Base-by-base conservation (phyloP, 2,329 filamentous ascomycete species). In the Drechslerella stenobrocha region DNA sequence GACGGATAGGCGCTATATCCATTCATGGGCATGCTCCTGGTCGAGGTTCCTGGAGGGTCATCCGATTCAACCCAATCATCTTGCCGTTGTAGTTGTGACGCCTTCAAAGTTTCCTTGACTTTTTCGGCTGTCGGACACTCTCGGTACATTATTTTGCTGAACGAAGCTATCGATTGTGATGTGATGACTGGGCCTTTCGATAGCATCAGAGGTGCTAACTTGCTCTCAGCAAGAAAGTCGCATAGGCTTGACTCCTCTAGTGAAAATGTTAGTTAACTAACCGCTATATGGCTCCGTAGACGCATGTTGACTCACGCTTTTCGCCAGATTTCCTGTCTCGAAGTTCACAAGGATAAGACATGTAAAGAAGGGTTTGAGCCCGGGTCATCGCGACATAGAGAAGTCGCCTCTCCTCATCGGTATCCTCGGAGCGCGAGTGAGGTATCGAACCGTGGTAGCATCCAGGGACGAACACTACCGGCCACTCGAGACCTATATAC, bases 321-420 rank as follows among this genome's bases (percentile, higher is more conserved):
- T 23, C 76, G 73, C 11, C 76, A 73, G 2, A 76, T 75, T 72
- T 74, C 74, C n/a, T 75, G 71, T 86, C 71, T 84, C 85, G 34
- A 55, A 67, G 55, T 15, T 67, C 45, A 18, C 86, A 76, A 0
- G 91, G 89, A 70, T 84, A 89, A 75, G 90, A 96, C 56, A 97
- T 79, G 73, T 96, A 96, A 1, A 98, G 78, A 26, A 97, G 77
- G 0, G 84, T 86, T 75, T 97, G 87, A 4, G 93, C 92, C 75
- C 92, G 82, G 2, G 92, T 98, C 91, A 98, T 97, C 24, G 91
- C 92, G 11, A 98, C 93, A 73, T 97, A 98, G 0, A 98, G 80
- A 45, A 98, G 77, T 24, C 92, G 82, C 64, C 93, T 82, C 75
- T 98, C 92, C 76, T 98, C 92, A 59, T 92, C 87, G 2, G 82